Evolutionary conservation across 768 basidiomycete species (phyloP).

Genomic region (Pleurotus tuoliensis): DNA sequence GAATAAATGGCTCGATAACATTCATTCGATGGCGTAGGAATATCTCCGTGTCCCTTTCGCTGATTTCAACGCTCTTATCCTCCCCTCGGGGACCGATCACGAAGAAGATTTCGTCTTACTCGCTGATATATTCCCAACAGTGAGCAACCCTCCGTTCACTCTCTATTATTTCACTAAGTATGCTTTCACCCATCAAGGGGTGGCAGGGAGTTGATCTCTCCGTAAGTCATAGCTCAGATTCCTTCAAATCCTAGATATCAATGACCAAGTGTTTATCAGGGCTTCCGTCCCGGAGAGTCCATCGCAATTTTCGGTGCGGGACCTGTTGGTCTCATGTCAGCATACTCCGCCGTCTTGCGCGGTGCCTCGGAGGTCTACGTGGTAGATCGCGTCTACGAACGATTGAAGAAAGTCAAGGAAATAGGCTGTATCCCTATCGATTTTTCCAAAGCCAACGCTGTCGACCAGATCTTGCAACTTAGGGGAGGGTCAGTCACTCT

Average conservation of each 20-base stretch:
- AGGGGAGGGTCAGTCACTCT: conserved; percentile 35
- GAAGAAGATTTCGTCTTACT: conserved; percentile 54
- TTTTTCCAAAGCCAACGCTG: conserved; percentile 43
- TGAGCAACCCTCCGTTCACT: conserved; percentile 15
- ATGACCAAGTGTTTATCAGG: conserved; percentile 18
- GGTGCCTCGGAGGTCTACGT: conserved; percentile 53
- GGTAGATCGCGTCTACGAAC: conserved; percentile 52
- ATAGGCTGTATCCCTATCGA: conserved; percentile 51
- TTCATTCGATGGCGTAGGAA: conserved; percentile 31
- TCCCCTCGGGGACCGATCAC: conserved; percentile 49
- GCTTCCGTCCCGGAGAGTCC: conserved; percentile 50
- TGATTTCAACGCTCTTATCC: conserved; percentile 52
- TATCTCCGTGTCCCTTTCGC: conserved; percentile 54
- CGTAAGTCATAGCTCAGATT: conserved; percentile 12
- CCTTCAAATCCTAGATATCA: conserved; percentile 4
- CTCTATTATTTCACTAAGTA: no score
- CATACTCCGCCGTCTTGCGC: conserved; percentile 48
- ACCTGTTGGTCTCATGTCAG: conserved; percentile 55
- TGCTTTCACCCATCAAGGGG: conserved; percentile 24
- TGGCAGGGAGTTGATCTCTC: conserved; percentile 52
- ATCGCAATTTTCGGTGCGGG: conserved; percentile 53
- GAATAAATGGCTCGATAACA: neutral
- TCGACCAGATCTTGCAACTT: conserved; percentile 41
- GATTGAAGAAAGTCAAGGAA: conserved; percentile 46
- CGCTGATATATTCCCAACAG: conserved; percentile 57